phyloP scores from a whole-genome alignment of 1,139 yeast species.

The Pichia sp. region DNA sequence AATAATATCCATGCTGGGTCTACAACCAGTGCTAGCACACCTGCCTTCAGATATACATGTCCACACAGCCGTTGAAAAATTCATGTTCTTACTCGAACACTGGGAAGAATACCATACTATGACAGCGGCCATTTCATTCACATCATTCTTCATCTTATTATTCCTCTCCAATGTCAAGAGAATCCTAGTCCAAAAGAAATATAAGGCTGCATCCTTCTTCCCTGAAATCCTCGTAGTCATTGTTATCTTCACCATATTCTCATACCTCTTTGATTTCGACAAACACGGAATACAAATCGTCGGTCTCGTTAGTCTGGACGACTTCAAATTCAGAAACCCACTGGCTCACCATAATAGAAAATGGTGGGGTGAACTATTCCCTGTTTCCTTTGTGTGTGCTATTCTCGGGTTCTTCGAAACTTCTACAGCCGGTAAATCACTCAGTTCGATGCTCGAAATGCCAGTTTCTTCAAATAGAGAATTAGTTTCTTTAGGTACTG shows the following conservation, averaged over 20 bases:
- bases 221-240: constrained; percentile 88
- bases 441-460: constrained; percentile 62
- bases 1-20: constrained; percentile 67
- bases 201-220: constrained; percentile 46
- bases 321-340: constrained; percentile 48
- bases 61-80: constrained; percentile 76
- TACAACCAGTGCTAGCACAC: constrained; percentile 40
- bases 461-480: constrained; percentile 77
- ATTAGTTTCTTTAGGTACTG: constrained; percentile 76
- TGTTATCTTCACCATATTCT: constrained; percentile 56
- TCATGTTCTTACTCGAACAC: constrained; percentile 53
- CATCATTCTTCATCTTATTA: constrained; percentile 46
- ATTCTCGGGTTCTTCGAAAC: constrained; percentile 92
- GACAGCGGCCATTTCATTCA: constrained; percentile 52
- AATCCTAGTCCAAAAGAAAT: constrained; percentile 30
- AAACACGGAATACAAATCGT: constrained; percentile 60
- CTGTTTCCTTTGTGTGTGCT: constrained; percentile 73
- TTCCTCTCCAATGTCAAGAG: constrained; percentile 44
- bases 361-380: constrained; percentile 44
- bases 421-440: constrained; percentile 86
- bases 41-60: constrained; percentile 47
- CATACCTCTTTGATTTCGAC: constrained; percentile 52
- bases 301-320: constrained; percentile 56
- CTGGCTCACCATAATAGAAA: constrained; percentile 37
- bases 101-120: constrained; percentile 41